Percentiles rank a stretch among this genome's conserved stretches.
Evolutionary conservation across 352 stramenopile genomes (phyloP).

Genomic region (Thraustochytrium striatum): DNA sequence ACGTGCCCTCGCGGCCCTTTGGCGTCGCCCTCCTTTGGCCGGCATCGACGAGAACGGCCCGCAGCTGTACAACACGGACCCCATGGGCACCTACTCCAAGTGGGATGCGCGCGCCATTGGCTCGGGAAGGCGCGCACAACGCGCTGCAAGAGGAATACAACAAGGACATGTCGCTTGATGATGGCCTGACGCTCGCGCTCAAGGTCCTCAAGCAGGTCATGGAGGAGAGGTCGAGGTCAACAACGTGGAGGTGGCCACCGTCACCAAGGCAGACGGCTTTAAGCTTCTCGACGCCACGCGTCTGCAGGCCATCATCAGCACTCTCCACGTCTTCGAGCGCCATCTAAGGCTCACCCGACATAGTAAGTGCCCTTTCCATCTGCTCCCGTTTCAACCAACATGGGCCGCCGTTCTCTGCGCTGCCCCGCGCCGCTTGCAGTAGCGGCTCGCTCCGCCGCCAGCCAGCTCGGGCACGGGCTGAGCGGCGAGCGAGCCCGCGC

Average conservation of each 20-base stretch:
- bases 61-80: conserved; percentile 82
- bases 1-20: conserved; percentile 84
- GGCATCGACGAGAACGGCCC: conserved; percentile 84
- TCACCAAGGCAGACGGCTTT: conserved; percentile 91
- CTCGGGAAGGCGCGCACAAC: conserved; percentile 93
- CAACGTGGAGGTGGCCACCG: conserved; percentile 95
- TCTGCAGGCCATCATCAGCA: conserved; percentile 74
- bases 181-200: conserved; percentile 93
- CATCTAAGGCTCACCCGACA: conserved; percentile 53
- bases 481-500: too few relatives aligned
- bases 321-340: conserved; percentile 68
- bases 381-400: too few relatives aligned
- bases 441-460: too few relatives aligned
- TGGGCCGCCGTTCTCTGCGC: too few relatives aligned
- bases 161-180: conserved; percentile 86
- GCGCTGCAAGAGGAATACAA: conserved; percentile 97
- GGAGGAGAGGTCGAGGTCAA: conserved; percentile 96
- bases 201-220: conserved; percentile 97
- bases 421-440: too few relatives aligned
- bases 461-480: too few relatives aligned
- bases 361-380: too few relatives aligned
- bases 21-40: conserved; percentile 95
- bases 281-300: conserved; percentile 86
- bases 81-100: conserved; percentile 93
- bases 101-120: conserved; percentile 99